Percentiles rank a stretch among this genome's conserved stretches.
These are phyloP conservation scores for Staphylotrichum tortipilum DNA, from an alignment of 495 filamentous ascomycete species.

Conservation along the genomic window DNA sequence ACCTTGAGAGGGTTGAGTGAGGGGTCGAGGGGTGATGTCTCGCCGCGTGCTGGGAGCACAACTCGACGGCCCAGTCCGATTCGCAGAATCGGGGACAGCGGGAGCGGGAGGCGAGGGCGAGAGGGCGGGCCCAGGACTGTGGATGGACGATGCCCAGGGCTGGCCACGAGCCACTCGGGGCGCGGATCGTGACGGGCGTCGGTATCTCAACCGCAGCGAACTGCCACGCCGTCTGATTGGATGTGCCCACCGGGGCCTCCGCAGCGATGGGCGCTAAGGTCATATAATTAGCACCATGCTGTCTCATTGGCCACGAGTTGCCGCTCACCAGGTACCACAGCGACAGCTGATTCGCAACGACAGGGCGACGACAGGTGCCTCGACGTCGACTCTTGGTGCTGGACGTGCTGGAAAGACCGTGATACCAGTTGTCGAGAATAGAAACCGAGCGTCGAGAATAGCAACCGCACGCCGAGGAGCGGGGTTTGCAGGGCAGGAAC, in stretches of 20 bases:
- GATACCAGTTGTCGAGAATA: not conserved
- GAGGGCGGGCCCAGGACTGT: constrained; percentile 2
- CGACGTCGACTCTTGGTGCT: constrained; percentile 1
- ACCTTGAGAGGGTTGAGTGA: no score
- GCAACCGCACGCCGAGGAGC: not conserved
- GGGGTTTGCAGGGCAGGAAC: not conserved
- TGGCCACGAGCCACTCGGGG: constrained; percentile 8
- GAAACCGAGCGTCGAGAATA: not conserved
- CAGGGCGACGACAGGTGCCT: not conserved
- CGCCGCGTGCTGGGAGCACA: no score
- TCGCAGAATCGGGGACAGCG: not conserved
- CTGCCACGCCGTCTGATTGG: constrained; percentile 21
- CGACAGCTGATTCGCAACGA: no score
- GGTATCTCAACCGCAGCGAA: constrained; percentile 21
- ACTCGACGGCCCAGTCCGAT: not conserved
- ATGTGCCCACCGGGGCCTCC: constrained; percentile 15
- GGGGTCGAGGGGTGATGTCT: no score
- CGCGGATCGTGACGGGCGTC: constrained; percentile 23
- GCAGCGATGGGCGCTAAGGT: constrained; percentile 28
- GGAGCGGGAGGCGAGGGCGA: not conserved
- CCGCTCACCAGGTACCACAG: constrained; percentile 23
- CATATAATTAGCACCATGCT: constrained; percentile 27
- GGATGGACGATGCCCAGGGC: constrained; percentile 7
- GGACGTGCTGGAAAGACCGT: not conserved
- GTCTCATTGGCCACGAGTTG: constrained; percentile 22